Evolutionary conservation across 768 basidiomycete species (phyloP).

Genomic region (Pilatotrama ljubarskyi): DNA sequence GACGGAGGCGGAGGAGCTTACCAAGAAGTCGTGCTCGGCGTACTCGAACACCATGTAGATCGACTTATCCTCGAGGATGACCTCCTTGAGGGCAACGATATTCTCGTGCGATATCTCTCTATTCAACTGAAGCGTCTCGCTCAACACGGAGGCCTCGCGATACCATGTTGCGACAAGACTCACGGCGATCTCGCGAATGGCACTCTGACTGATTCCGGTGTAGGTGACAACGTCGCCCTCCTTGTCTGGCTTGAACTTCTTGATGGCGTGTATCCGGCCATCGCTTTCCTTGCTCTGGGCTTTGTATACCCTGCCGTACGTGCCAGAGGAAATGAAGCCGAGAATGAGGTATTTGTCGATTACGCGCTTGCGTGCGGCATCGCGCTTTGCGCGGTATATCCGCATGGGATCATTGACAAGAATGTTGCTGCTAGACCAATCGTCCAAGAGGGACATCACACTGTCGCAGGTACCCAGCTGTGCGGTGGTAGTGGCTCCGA

Average conservation of each 20-base stretch:
- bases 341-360: slow-evolving; percentile 86
- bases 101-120: slow-evolving; percentile 90
- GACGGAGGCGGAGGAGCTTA: slow-evolving; percentile 36
- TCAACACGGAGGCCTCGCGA: neutral
- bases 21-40: slow-evolving; percentile 97
- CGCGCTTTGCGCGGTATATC: slow-evolving; percentile 77
- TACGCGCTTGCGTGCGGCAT: slow-evolving; percentile 64
- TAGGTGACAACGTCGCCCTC: slow-evolving; percentile 96
- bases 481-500: neutral
- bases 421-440: slow-evolving; percentile 33
- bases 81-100: slow-evolving; percentile 87
- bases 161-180: slow-evolving; percentile 32
- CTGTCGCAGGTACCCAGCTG: neutral
- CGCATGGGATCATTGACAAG: slow-evolving; percentile 76
- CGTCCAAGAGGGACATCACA: slow-evolving; percentile 32
- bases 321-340: slow-evolving; percentile 98
- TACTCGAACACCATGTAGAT: slow-evolving; percentile 99
- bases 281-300: slow-evolving; percentile 77
- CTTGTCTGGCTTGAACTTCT: slow-evolving; percentile 99
- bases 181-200: slow-evolving; percentile 94
- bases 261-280: slow-evolving; percentile 85
- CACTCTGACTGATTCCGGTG: slow-evolving; percentile 97
- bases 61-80: slow-evolving; percentile 96
- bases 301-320: slow-evolving; percentile 99
- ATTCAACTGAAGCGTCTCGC: slow-evolving; percentile 58